Base-by-base conservation (phyloP, 768 basidiomycete genomes). In the Suillus clintonianus region DNA sequence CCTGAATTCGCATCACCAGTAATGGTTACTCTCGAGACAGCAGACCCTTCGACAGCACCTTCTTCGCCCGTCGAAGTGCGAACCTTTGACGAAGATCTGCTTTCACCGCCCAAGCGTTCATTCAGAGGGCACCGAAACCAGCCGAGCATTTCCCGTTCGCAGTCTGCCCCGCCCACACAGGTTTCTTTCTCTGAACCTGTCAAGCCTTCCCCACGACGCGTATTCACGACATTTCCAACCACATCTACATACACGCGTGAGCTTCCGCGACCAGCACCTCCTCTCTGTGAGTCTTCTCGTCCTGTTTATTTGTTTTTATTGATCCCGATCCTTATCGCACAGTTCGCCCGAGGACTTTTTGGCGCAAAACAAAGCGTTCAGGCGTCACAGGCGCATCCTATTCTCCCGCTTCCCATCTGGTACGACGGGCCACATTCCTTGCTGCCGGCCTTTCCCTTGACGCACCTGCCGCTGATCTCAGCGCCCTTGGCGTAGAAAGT, bases 281-380 rank as follows among this genome's bases (percentile, higher is more conserved):
- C 87, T 54, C 78, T 90, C 54, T 81, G 89, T 90, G 72, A 78
- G 89, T 82, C 43, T 37, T 48, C 30, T n/a, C 50, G 9, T 51
- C 5, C 17, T 11, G 4, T 53, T 27, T 47, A 24, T 42, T 3
- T 59, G 11, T 48, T 60, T 19, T 7, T n/a, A n/a, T n/a, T n/a
- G 51, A 10, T 7, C 10, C 15, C 32, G 37, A 2, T 1, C 17
- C 27, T 51, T 62, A 54, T 64, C 45, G 19, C 60, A 54, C 65
- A 92, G 91, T 91, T 41, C 89, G 91, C n/a, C 91, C 91, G 0
- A 90, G 86, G 8, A 89, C 91, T 0, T 92, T 93, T 72, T 93
- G 91, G 91, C 82, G 89, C 37, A 87, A 86, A 66, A 91, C 89
- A 2, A 82, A 78, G 36, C 85, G 87, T 15, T 90, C 89, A 22